phyloP scores from a whole-genome alignment of 1,284 basidiomycete genomes.

The Sporisorium iseilematis-ciliati region DNA sequence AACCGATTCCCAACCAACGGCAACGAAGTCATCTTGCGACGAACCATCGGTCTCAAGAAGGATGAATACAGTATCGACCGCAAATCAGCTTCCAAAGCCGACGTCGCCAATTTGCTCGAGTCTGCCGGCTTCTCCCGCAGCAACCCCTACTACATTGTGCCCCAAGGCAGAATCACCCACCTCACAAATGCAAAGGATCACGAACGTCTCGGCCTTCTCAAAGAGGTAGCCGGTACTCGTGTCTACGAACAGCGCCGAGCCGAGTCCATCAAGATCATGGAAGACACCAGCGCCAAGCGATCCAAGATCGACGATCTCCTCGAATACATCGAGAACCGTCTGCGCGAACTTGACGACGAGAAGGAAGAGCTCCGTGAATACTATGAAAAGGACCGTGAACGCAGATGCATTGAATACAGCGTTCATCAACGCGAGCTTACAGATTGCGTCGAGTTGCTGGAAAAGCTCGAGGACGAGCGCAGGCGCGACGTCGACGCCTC shows the following conservation, averaged over 20 bases:
- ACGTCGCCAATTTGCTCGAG: slow-evolving; percentile 79
- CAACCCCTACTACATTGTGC: slow-evolving; percentile 99
- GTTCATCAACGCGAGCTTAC: slow-evolving; percentile 90
- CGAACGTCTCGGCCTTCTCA: slow-evolving; percentile 90
- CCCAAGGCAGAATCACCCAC: slow-evolving; percentile 96
- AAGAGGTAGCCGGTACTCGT: slow-evolving; percentile 98
- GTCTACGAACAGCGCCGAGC: slow-evolving; percentile 95
- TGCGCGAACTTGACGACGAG: slow-evolving; percentile 93
- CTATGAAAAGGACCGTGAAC: slow-evolving; percentile 92
- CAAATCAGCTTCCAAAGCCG: slow-evolving; percentile 94
- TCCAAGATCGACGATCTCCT: slow-evolving; percentile 90
- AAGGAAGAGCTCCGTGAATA: slow-evolving; percentile 98
- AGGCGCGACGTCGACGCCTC: slow-evolving; percentile 80
- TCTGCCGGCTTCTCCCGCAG: slow-evolving; percentile 92
- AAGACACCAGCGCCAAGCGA: slow-evolving; percentile 94
- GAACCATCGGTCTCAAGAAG: slow-evolving; percentile 96
- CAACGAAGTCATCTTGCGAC: slow-evolving; percentile 62
- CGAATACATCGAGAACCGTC: slow-evolving; percentile 88
- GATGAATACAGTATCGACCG: slow-evolving; percentile 98
- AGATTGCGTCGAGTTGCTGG: slow-evolving; percentile 85
- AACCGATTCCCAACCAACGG: slow-evolving; percentile 77
- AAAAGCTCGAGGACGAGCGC: slow-evolving; percentile 80
- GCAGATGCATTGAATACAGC: slow-evolving; percentile 94
- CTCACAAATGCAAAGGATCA: slow-evolving; percentile 97
- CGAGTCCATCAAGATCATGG: slow-evolving; percentile 94